These are phyloP conservation scores for Flaveria brownii DNA, from an alignment of 129 eudicot species.

Conservation along the genomic window DNA sequence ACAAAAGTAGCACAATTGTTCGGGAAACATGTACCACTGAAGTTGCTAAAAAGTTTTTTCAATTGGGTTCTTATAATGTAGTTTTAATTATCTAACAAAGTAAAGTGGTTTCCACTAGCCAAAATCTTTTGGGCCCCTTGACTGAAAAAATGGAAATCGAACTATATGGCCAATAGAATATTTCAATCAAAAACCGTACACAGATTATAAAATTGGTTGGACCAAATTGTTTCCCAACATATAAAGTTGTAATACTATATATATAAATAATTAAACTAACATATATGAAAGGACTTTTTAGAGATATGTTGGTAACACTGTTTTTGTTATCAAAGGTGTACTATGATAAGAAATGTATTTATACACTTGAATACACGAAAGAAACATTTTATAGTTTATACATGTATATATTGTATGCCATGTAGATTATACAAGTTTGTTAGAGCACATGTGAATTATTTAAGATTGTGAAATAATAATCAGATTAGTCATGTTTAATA, in stretches of 20 bases:
- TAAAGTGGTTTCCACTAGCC: slow-evolving; percentile 37
- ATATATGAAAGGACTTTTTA: background rate
- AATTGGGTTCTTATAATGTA: slow-evolving; percentile 15
- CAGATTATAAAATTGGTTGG: slow-evolving; percentile 21
- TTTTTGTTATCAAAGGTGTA: background rate
- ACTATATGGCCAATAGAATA: slow-evolving; percentile 16
- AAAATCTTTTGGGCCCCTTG: slow-evolving; percentile 24
- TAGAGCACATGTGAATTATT: too few relatives aligned
- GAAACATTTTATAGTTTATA: background rate
- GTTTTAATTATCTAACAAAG: slow-evolving; percentile 29
- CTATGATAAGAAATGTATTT: background rate
- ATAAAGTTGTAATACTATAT: background rate
- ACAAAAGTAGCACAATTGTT: slow-evolving; percentile 26
- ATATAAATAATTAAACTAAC: background rate
- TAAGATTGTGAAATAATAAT: too few relatives aligned
- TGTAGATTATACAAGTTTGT: background rate
- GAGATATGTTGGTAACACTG: background rate
- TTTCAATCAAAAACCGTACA: slow-evolving; percentile 22
- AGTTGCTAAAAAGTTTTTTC: slow-evolving; percentile 33
- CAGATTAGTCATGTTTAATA: too few relatives aligned
- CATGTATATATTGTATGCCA: background rate
- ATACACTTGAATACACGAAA: background rate
- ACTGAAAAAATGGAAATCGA: slow-evolving; percentile 13
- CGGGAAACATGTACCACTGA: slow-evolving; percentile 37
- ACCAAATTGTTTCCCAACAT: slow-evolving; percentile 19